Evolutionary conservation across 225 moss, liverwort and hornwort species (phyloP).

Genomic region (Marchantia polymorpha): DNA sequence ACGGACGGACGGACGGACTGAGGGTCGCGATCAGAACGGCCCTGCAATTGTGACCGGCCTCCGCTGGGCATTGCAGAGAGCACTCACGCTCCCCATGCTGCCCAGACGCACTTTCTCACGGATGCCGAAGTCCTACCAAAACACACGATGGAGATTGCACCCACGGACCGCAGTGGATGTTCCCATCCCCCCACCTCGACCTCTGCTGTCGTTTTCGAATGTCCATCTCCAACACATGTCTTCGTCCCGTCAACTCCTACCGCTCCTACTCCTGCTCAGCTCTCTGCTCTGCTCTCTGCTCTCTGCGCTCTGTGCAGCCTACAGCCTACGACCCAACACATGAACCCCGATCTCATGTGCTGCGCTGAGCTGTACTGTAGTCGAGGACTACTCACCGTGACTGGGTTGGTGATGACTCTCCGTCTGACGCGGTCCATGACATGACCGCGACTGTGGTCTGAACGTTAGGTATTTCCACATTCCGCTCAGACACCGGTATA

Average conservation of each 20-base stretch:
- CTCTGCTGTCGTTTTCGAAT: neutral
- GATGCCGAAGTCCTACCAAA: neutral
- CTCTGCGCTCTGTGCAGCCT: neutral
- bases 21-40: neutral
- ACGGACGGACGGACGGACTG: neutral
- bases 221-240: neutral
- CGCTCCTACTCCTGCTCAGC: too few species aligned
- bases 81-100: constrained; percentile 10
- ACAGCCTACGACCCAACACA: too few species aligned
- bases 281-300: neutral
- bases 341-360: too few species aligned
- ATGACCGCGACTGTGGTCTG: too few species aligned
- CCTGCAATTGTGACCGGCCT: constrained; percentile 6
- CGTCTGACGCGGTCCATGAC: too few species aligned
- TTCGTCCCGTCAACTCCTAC: neutral
- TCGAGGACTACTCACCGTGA: too few species aligned
- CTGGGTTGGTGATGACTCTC: too few species aligned
- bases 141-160: neutral
- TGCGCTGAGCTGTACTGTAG: too few species aligned
- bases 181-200: neutral
- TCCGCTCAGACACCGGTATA: too few species aligned
- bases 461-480: too few species aligned
- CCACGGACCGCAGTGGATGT: neutral
- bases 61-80: neutral
- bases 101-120: neutral